Evolutionary conservation across 2,329 filamentous ascomycete species (phyloP).

Genomic region (Fusarium sp.): DNA sequence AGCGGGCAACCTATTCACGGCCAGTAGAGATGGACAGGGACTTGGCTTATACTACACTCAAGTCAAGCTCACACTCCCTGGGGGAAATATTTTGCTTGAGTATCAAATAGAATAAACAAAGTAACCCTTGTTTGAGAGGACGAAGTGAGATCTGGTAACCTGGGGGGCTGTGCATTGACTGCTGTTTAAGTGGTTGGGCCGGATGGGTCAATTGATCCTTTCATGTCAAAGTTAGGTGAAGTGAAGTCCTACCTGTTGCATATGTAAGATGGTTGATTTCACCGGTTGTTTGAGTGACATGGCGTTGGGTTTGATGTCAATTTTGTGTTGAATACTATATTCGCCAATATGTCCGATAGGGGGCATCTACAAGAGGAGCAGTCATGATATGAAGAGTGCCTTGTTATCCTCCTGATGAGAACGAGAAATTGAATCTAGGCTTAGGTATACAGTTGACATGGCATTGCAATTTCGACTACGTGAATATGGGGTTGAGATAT

Average conservation of each 20-base stretch:
- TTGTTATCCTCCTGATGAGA: too few relatives aligned
- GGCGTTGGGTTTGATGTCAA: neutral
- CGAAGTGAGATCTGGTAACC: neutral
- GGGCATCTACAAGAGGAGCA: neutral
- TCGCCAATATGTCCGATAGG: neutral
- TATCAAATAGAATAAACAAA: neutral
- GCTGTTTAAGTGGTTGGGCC: too few relatives aligned
- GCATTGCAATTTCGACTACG: too few relatives aligned
- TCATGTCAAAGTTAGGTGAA: neutral
- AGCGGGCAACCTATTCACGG: neutral
- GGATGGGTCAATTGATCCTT: too few relatives aligned
- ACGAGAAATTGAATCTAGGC: too few relatives aligned
- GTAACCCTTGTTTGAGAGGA: neutral
- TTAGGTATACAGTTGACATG: too few relatives aligned
- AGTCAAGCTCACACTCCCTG: neutral
- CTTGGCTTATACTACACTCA: neutral
- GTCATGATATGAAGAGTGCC: too few relatives aligned
- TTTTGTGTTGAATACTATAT: neutral
- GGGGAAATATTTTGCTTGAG: neutral
- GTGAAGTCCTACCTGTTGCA: neutral
- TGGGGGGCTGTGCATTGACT: neutral
- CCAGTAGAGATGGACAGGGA: neutral
- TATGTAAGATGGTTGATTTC: neutral
- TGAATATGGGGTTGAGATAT: too few relatives aligned
- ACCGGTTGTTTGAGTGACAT: neutral